Evolutionary conservation across 2,329 filamentous ascomycete genomes (phyloP), one percentile per base, ranked within the genome.

Genomic region (Hymenotorrendiella dingleyae): DNA sequence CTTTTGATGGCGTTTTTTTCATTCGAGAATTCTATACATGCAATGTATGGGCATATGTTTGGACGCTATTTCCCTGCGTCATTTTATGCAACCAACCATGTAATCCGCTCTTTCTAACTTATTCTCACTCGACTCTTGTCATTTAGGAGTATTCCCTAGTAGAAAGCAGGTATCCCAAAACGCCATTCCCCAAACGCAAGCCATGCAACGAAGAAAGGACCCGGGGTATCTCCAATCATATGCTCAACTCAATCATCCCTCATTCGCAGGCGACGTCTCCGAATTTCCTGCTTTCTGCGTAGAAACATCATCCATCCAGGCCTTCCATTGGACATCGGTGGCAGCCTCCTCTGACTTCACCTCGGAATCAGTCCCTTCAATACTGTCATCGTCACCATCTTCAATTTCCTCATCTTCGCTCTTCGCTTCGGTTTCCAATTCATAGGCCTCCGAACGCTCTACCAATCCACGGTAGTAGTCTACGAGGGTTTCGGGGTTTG

Each of bases 381-480:
- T 60, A 4, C 59, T 60, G 10, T 56, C 59, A 20, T 60, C 61
- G 14, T 56, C 60, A 28, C 48, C 49, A 3, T 47, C 46, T 9
- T 52, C 48, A 32, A 48, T 34, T 16, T 47, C 43, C 30, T 48
- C 30, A 12, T 40, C 44, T n/a, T 22, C 9, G 10, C 40, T 37
- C 20, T 26, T 48, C 14, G 52, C 50, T 20, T 67, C 64, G 14
- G 62, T 62, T 49, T 78, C 69, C 7, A 82, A 60, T 19, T 61
- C 59, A 51, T 80, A 83, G 6, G 72, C 74, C 0, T 72, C 70
- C 22, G 73, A 75, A 10, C 79, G 71, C 52, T 79, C 86, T 23
- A 97, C 84, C 24, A 98, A 68, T 37, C 87, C 91, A 47, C 80
- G 78, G 63, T 97, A 98, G 62, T 98, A 98, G 43, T 94, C 89